Evolutionary conservation across 2,329 filamentous ascomycete species (phyloP), one percentile per base, ranked within the genome.

Genomic region (Ophiosphaerella korrae): DNA sequence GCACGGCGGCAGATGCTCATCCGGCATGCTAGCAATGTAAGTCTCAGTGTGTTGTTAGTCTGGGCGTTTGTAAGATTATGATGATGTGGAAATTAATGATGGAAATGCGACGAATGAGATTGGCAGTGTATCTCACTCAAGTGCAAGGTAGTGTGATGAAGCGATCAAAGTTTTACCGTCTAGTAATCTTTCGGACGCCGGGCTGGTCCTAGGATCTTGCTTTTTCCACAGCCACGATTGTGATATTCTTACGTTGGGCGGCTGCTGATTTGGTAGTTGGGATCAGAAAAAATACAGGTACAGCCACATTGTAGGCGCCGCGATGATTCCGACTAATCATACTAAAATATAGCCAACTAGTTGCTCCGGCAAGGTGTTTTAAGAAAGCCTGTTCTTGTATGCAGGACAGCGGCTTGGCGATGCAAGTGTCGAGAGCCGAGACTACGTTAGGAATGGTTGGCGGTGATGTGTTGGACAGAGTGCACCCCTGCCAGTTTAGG

Each of bases 21-120:
- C 33, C 33, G 3, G 24, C 40, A 44, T 26, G 32, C 8, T 44
- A 11, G 42, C 32, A 34, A 26, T 47, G 45, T 47, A 23, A 21
- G 29, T 21, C 36, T 41, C 29, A 35, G 37, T 23, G 45, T 31
- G 40, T 31, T 40, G 18, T 11, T 31, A 35, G 45, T 41, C 45
- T 41, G 26, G 37, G 18, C 37, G 12, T 41, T 31, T 18, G 35
- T 38, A 18, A 37, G 43, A 29, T 16, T 18, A n/a, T 16, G 8
- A 47, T 24, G 26, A n/a, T 47, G 45, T 47, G 36, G 45, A 47
- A 31, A 47, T 47, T 47, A 41, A 41, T 35, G 16, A 35, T 47
- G 41, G 45, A 35, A 47, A 34, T 11, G 18, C 18, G 45, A 31
- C 45, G 45, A 47, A 47, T 47, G 31, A 23, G 31, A 41, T 13